These are phyloP conservation scores for Tephrocybe rancida DNA, from an alignment of 768 basidiomycete species.

Conservation along the genomic window DNA sequence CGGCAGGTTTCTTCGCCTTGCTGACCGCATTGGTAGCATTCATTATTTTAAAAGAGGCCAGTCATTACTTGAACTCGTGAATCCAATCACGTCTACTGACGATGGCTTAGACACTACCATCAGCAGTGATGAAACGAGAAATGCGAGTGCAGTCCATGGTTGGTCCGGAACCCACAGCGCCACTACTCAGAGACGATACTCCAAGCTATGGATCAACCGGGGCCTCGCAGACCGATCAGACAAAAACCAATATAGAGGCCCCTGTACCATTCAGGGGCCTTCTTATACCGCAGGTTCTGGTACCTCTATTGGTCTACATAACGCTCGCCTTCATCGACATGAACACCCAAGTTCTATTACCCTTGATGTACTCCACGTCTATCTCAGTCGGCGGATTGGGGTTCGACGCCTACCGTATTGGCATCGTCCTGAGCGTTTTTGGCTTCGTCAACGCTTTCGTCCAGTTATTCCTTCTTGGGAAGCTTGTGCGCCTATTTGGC, in stretches of 20 bases:
- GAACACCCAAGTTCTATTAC: conserved; percentile 27
- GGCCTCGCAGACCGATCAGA: not conserved
- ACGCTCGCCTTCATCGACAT: conserved; percentile 32
- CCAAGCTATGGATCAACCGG: conserved; percentile 11
- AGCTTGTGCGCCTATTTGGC: conserved; percentile 47
- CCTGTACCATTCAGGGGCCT: conserved; percentile 22
- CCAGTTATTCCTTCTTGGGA: conserved; percentile 50
- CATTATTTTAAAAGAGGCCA: conserved; percentile 48
- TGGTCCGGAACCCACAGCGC: conserved; percentile 1
- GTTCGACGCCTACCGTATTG: conserved; percentile 52
- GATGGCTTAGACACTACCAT: conserved; percentile 17
- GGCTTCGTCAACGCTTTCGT: conserved; percentile 56
- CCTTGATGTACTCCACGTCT: conserved; percentile 48
- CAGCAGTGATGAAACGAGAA: conserved; percentile 12
- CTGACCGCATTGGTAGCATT: conserved; percentile 33
- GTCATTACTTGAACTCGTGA: conserved; percentile 2
- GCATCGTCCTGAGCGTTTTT: conserved; percentile 48
- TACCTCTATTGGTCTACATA: conserved; percentile 24
- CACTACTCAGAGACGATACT: conserved; percentile 8
- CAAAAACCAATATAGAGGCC: not conserved
- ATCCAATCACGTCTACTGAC: not conserved
- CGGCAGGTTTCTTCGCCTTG: conserved; percentile 36
- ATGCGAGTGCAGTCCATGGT: not conserved
- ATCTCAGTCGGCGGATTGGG: conserved; percentile 57
- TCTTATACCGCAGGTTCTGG: conserved; percentile 24